Evolutionary conservation across 805 yeast species (phyloP), one percentile per base, ranked within the genome.

Genomic region (Metschnikowia vanudenii): DNA sequence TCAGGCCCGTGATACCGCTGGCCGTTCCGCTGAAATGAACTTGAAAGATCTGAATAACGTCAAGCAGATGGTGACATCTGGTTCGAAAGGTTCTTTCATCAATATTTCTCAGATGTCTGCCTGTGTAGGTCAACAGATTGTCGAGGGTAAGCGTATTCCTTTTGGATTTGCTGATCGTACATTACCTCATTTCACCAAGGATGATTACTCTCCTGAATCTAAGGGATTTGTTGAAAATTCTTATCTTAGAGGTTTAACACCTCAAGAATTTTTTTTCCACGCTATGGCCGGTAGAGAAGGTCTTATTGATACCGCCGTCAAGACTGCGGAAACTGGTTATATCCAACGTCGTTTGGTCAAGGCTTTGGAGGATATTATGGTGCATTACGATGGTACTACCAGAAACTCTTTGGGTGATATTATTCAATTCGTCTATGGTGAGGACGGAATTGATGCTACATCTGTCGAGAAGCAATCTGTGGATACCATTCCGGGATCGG

Each of bases 201-300:
- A 94, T 73, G 99, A 94, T 67, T 94, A 94, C 67, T 88, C 97
- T 41, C 98, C 99, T 18, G 99, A 94, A 69, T 92, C 98, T 3
- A 90, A 90, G 66, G 99, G 99, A 58, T 94, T 94, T 61, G 99
- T 94, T 19, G 79, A 96, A 67, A 92, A 95, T 65, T 92, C 98
- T 13, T 94, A 94, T 74, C 94, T 76, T 63, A 81, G 95, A 29
- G 99, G 99, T 8, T 75, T 94, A 55, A 79, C 91, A 13, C 99
- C 99, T 2, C 97, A 98, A 11, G 99, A 94, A 65, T 94, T 92
- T 65, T 74, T 92, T 54, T 94, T 95, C 79, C 99, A 94, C 67
- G 98, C 99, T 52, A 94, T 94, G 73, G 91, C 98, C 2, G 99
- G 99, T 64, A 88, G 99, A 76, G 99, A 94, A 77, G 99, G 99